Percentiles rank a stretch among this genome's conserved stretches.
These are phyloP conservation scores for Globisporangium cederbergense DNA, from an alignment of 352 stramenopile species.

Conservation along the genomic window DNA sequence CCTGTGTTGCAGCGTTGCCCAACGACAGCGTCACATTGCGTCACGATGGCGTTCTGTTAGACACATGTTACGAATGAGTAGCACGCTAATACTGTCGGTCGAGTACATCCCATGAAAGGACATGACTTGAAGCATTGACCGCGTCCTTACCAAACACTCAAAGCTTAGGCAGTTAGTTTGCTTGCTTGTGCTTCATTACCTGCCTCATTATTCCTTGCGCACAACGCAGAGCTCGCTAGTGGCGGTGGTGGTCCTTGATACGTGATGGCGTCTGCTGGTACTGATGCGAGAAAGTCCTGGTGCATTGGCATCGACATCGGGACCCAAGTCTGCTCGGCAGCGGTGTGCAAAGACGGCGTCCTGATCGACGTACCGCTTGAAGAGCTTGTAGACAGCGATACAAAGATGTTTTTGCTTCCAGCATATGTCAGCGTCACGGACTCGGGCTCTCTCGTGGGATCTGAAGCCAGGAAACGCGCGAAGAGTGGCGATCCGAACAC, in stretches of 20 bases:
- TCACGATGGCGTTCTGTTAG: not conserved
- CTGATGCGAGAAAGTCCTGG: not conserved
- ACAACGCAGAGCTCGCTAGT: not conserved
- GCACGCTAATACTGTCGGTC: not conserved
- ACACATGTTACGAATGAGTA: constrained; percentile 14
- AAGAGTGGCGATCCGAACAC: constrained; percentile 23
- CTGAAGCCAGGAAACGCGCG: not conserved
- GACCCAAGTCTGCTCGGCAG: constrained; percentile 6
- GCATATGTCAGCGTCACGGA: constrained; percentile 11
- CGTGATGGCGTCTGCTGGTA: not conserved
- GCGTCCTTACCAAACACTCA: not conserved
- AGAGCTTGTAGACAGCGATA: not conserved
- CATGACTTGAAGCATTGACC: not conserved
- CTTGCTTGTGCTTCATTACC: not conserved
- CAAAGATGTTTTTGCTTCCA: not conserved
- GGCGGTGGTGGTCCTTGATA: not conserved
- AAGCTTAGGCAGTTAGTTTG: not conserved
- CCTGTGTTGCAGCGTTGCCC: not conserved
- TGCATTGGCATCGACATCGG: constrained; percentile 16
- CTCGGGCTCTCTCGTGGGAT: constrained; percentile 5
- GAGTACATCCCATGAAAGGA: not conserved
- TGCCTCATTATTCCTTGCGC: not conserved
- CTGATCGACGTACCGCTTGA: constrained; percentile 1
- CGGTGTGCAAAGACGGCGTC: not conserved
- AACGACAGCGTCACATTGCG: not conserved